phyloP scores from a whole-genome alignment of 768 basidiomycete genomes.

The Tricholoma terreum region DNA sequence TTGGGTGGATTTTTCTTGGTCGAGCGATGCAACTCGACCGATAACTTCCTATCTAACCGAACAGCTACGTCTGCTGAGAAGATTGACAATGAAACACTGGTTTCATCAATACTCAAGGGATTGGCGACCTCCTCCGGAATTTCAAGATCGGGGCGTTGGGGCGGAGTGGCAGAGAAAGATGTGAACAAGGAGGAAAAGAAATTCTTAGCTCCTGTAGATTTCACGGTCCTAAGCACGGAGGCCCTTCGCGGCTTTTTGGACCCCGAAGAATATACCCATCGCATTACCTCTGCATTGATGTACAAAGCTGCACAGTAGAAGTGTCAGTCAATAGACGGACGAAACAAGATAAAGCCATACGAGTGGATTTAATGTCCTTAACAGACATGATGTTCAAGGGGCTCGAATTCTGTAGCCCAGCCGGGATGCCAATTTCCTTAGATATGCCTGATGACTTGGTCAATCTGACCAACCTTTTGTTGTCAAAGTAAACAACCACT shows the following conservation, averaged over 20 bases:
- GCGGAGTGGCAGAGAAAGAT: conserved; percentile 32
- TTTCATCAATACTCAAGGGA: conserved; percentile 42
- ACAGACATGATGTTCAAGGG: conserved; percentile 66
- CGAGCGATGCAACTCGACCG: conserved; percentile 75
- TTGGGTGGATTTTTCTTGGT: conserved; percentile 93
- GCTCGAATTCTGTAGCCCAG: conserved; percentile 54
- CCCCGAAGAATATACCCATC: conserved; percentile 69
- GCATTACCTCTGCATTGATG: conserved; percentile 80
- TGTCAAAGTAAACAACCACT: conserved; percentile 82
- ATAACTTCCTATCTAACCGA: conserved; percentile 59
- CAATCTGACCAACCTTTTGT: conserved; percentile 63
- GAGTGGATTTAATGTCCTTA: conserved; percentile 55
- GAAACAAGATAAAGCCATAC: conserved; percentile 36
- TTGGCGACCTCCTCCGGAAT: conserved; percentile 27
- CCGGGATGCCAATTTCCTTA: conserved; percentile 49
- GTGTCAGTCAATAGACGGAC: conserved; percentile 6
- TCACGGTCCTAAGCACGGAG: conserved; percentile 28
- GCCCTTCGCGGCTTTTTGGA: conserved; percentile 50
- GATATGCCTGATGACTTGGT: conserved; percentile 59
- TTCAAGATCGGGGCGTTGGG: conserved; percentile 35
- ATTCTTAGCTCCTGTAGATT: conserved; percentile 30
- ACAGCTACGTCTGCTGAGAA: conserved; percentile 69
- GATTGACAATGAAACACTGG: conserved; percentile 58
- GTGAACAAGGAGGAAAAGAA: conserved; percentile 52
- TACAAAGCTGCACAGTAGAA: conserved; percentile 49